phyloP scores from a whole-genome alignment of 768 basidiomycete genomes.

The Leucosporidium scottii region DNA sequence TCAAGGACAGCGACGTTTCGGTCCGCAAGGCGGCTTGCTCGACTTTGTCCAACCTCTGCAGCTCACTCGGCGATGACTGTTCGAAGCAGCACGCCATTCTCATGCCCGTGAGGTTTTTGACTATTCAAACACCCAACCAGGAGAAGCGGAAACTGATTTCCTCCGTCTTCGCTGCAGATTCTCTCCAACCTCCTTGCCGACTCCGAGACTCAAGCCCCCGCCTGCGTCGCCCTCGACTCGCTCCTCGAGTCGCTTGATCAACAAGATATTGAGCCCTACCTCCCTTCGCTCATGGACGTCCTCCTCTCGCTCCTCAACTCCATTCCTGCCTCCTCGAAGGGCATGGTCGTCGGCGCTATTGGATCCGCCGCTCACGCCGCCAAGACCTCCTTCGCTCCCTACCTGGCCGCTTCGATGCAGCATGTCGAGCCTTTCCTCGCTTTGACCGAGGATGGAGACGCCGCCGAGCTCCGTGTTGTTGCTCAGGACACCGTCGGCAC shows the following conservation, averaged over 20 bases:
- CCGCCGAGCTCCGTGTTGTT: slow-evolving; percentile 88
- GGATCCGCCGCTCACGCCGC: slow-evolving; percentile 97
- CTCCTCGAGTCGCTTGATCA: slow-evolving; percentile 81
- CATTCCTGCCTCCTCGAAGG: slow-evolving; percentile 77
- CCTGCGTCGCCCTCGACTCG: slow-evolving; percentile 92
- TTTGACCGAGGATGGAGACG: slow-evolving; percentile 79
- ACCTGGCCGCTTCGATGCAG: slow-evolving; percentile 86
- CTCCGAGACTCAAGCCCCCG: slow-evolving; percentile 73
- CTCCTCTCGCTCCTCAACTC: slow-evolving; percentile 77
- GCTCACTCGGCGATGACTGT: slow-evolving; percentile 93
- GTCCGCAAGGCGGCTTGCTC: slow-evolving; percentile 95
- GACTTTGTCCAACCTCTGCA: slow-evolving; percentile 89
- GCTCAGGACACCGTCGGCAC: slow-evolving; percentile 99
- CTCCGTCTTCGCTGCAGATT: slow-evolving; percentile 57
- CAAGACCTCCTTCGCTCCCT: slow-evolving; percentile 79
- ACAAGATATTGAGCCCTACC: slow-evolving; percentile 78
- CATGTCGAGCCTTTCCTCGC: slow-evolving; percentile 80
- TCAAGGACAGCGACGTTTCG: slow-evolving; percentile 70
- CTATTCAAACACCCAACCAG: too few relatives aligned
- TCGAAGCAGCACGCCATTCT: slow-evolving; percentile 69
- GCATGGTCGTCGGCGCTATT: slow-evolving; percentile 96
- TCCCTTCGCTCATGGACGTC: slow-evolving; percentile 88
- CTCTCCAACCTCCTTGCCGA: slow-evolving; percentile 89
- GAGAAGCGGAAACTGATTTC: too few relatives aligned
- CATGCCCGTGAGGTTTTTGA: slow-evolving; percentile 56